Base-by-base conservation (phyloP, 306 rosid genomes). In the Corylus heterophylla region DNA sequence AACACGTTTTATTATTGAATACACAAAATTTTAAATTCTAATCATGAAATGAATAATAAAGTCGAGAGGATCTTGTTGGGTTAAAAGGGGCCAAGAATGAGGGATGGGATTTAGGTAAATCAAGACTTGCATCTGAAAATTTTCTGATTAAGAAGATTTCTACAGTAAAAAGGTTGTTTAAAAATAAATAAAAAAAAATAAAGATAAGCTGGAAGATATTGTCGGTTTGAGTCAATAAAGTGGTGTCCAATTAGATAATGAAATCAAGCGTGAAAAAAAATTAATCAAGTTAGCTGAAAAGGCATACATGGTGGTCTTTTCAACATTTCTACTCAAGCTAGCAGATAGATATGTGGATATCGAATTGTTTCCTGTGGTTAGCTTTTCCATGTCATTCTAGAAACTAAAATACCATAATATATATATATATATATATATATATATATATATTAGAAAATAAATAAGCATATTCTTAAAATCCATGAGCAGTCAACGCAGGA, bases 191-290 rank as follows among this genome's bases (percentile, higher is more conserved):
- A 62, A 39, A 62, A 12, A 22, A 29, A 18, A 35, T 2, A 4
- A 35, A 39, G 44, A 39, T 39, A 3, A 39, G 12, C 14, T 35
- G 12, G 12, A 29, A 62, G 69, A 62, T 14, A 14, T 35, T 35
- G 69, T 62, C 45, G 37, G 45, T 5, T 62, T 62, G 42, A 62
- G 69, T 62, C 69, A 62, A 62, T 14, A 62, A 62, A 62, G 69
- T 62, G 35, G 69, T 62, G 13, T 12, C 27, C 11, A 31, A 58
- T 58, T 58, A 22, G 66, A 8, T 22, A 22, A 22, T 58, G 12
- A 58, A 22, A 56, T 20, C 22, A 56, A 56, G 25, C 9, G 25
- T n/a, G 2, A 58, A 20, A 2, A 22, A 22, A 20, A 2, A 58
- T 8, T 25, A 22, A 35, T 35, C 14, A 12, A 58, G 64, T 58